A percentile compares a stretch with the other conserved stretches of the same genome.
Evolutionary conservation across 2,329 filamentous ascomycete species (phyloP).

Genomic region (Coniochaeta pulveracea): DNA sequence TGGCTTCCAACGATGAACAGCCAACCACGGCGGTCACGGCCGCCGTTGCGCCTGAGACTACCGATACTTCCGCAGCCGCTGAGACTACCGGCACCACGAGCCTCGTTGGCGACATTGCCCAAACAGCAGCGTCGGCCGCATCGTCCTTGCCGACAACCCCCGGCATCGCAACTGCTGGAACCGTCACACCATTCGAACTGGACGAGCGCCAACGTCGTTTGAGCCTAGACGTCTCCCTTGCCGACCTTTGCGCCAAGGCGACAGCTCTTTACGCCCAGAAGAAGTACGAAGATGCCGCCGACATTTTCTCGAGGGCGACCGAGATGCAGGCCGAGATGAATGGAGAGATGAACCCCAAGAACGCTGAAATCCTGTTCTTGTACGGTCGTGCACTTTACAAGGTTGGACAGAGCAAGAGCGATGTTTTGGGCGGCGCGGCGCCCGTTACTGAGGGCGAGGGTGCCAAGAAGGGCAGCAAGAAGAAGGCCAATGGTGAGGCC

Average conservation of each 20-base stretch:
- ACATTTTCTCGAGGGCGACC: conserved; percentile 79
- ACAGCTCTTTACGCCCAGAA: conserved; percentile 80
- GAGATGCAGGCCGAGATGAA: conserved; percentile 86
- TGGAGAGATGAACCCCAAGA: conserved; percentile 81
- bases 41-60: background rate
- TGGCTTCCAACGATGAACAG: background rate
- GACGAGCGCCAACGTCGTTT: conserved; percentile 19
- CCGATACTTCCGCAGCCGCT: background rate
- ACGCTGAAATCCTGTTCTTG: conserved; percentile 86
- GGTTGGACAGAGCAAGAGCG: conserved; percentile 86
- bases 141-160: background rate
- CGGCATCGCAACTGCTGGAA: conserved; percentile 11
- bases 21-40: background rate
- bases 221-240: conserved; percentile 50
- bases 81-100: background rate
- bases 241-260: conserved; percentile 69
- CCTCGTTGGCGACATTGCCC: conserved; percentile 1
- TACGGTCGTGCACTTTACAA: conserved; percentile 93
- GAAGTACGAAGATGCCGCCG: conserved; percentile 75
- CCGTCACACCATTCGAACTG: conserved; percentile 20
- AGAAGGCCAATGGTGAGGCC: conserved; percentile 11
- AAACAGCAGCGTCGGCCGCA: background rate
- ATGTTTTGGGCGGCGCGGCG: conserved; percentile 80
- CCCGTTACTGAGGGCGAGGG: conserved; percentile 23
- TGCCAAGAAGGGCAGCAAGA: conserved; percentile 21